Base-by-base conservation (phyloP, 192 early-diverging fungal genomes). In the Linnemannia zychae region DNA sequence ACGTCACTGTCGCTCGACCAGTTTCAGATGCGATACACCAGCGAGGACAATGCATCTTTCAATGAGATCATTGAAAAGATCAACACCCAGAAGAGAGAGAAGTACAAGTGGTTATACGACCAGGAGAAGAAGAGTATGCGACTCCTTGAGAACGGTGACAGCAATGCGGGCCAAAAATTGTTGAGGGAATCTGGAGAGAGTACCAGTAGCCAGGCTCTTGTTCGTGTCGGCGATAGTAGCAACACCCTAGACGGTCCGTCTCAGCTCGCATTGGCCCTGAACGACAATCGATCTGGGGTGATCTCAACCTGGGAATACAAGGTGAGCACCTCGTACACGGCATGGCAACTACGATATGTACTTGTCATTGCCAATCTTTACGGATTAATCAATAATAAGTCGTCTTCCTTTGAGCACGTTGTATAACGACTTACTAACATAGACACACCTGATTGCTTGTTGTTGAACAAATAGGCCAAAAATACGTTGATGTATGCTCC, bases 31-130 rank as follows among this genome's bases (percentile, higher is more conserved):
- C 82, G 84, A 34, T 95, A 96, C 84, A 96, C 95, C 38, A 92
- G 90, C 72, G 96, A 97, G 78, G 96, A 96, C 88, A 96, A 96
- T 84, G 92, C 93, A 22, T 96, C 95, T 15, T 97, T 97, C 84
- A 74, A 81, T 46, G 89, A 88, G 28, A 82, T 96, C 22, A 33
- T 97, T 12, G 88, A 92, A 72, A 92, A 90, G 49, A 78, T 91
- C 28, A 95, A 95, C 67, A 78, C 88, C 31, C 90, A 91, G 31
- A 82, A 89, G 53, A 88, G 84, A 69, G 87, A 91, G 66, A 90
- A 93, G 71, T 93, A 94, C 73, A 86, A 86, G 52, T 95, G 94
- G 93, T 79, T 93, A 50, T 96, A 90, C 70, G 91, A 94, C 16
- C 88, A 90, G 71, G 94, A 96, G 71, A 74, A 80, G 24, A 89